A percentile compares a stretch with the other conserved stretches of the same genome.
Evolutionary conservation across 495 filamentous ascomycete species (phyloP).

Genomic region (Hyaloscypha hepaticicola): DNA sequence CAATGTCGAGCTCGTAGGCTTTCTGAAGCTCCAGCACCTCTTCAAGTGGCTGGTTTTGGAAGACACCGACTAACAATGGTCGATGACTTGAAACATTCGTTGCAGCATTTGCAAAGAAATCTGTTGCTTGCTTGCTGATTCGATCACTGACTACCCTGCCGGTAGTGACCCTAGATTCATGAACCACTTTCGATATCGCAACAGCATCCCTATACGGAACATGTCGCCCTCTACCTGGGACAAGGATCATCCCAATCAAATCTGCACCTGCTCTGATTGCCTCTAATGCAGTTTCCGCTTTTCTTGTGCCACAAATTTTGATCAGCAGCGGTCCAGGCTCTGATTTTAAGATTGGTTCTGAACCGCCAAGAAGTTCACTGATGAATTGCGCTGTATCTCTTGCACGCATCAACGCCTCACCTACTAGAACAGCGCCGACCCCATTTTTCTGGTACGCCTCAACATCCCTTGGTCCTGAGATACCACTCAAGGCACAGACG

Average conservation of each 20-base stretch:
- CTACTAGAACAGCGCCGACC: conserved; percentile 90
- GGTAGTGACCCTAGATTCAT: conserved; percentile 45
- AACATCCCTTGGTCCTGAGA: conserved; percentile 87
- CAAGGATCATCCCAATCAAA: conserved; percentile 88
- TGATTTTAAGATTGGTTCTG: conserved; percentile 32
- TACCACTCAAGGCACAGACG: conserved; percentile 92
- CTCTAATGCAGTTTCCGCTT: conserved; percentile 71
- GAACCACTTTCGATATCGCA: conserved; percentile 76
- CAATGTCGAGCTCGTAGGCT: conserved; percentile 77
- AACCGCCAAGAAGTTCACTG: conserved; percentile 69
- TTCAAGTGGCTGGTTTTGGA: conserved; percentile 82
- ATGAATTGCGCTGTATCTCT: conserved; percentile 77
- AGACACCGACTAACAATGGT: conserved; percentile 88
- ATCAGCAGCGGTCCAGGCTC: conserved; percentile 57
- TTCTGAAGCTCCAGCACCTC: conserved; percentile 76
- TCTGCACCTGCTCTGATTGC: conserved; percentile 90
- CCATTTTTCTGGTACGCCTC: conserved; percentile 83
- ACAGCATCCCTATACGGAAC: conserved; percentile 75
- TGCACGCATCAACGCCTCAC: conserved; percentile 94
- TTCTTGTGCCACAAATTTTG: conserved; percentile 96
- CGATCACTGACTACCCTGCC: conserved; percentile 28
- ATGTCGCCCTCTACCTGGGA: conserved; percentile 72
- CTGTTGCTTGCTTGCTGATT: conserved; percentile 38
- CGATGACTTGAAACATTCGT: conserved; percentile 45
- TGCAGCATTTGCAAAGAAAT: conserved; percentile 44